Conservation (phyloP, 257 asterid genomes). For the Asclepias syriaca region DNA sequence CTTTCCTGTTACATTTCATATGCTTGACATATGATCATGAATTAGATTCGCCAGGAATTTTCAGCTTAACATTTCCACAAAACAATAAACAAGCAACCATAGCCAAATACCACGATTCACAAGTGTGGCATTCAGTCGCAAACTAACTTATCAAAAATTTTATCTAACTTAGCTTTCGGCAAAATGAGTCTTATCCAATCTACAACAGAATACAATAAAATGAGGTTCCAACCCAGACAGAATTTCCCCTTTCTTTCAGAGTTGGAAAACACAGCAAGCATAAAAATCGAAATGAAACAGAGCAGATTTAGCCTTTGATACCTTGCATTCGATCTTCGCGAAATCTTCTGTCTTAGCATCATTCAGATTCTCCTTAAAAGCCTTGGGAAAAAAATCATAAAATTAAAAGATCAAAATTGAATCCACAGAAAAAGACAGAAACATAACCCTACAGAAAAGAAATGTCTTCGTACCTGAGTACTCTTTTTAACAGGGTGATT, state of each 20-base stretch:
- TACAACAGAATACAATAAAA: background rate
- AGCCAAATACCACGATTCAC: background rate
- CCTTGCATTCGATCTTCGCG: slow-evolving; percentile 76
- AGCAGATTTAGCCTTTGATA: slow-evolving; percentile 14
- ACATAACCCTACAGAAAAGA: background rate
- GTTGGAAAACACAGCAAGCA: background rate
- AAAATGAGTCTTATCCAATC: background rate
- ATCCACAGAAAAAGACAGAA: background rate
- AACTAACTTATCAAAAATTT: background rate
- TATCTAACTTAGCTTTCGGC: background rate
- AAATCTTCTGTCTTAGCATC: slow-evolving; percentile 35
- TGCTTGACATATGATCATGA: background rate
- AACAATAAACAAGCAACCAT: background rate
- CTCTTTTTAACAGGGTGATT: slow-evolving; percentile 32
- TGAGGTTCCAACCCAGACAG: background rate
- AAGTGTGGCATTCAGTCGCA: background rate
- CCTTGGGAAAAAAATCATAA: slow-evolving; percentile 9
- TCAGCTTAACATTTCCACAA: background rate
- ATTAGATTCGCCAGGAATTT: background rate
- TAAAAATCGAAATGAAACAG: background rate
- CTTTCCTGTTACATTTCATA: background rate
- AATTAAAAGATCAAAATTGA: background rate
- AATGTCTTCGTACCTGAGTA: slow-evolving; percentile 3
- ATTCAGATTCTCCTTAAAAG: slow-evolving; percentile 28
- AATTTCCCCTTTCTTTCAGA: background rate